Evolutionary conservation across 2,329 filamentous ascomycete genomes (phyloP), one percentile per base, ranked within the genome.

Genomic region (Teratosphaeria viscida): DNA sequence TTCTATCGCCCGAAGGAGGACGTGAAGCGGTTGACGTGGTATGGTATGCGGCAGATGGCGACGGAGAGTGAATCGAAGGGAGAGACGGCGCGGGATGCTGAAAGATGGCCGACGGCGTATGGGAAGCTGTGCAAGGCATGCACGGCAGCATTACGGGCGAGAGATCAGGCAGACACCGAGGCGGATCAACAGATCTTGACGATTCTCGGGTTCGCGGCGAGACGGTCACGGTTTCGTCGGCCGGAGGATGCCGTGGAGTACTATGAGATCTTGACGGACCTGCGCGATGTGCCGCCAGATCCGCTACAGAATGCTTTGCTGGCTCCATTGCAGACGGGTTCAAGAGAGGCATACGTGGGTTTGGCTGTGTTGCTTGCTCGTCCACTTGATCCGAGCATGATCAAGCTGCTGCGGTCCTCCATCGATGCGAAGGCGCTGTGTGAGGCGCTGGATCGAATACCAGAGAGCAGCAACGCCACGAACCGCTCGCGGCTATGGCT

Each of bases 401-500:
- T 73, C 3, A 54, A 61, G 8, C 43, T 68, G 11, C 62, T 73
- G 2, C 61, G 61, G 34, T 60, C 62, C 5, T 62, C 64, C 0
- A 59, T 73, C 10, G 61, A 72, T 56, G 37, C 66, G 16, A 47
- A 56, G 19, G 56, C 57, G 1, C 62, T 71, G 1, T 64, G 62
- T 11, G 54, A 64, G 7, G 67, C 65, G 8, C 59, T 68, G 2
- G 58, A 34, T 5, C 57, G 11, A 35, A 37, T 53, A 54, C 58
- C 37, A 29, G 35, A 56, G 29, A 54, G 37, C 27, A 35, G 23
- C 39, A 43, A 34, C 12, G 34, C 12, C 49, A 61, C 68, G 70
- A 10, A 71, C 76, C 52, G 72, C 72, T 60, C 77, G 7, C 52
- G 79, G 16, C 69, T 85, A 19, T 85, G 82, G 76, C 73, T 87